Base-by-base conservation (phyloP, 176 grass and related monocot species). In the Triticum turgidum region DNA sequence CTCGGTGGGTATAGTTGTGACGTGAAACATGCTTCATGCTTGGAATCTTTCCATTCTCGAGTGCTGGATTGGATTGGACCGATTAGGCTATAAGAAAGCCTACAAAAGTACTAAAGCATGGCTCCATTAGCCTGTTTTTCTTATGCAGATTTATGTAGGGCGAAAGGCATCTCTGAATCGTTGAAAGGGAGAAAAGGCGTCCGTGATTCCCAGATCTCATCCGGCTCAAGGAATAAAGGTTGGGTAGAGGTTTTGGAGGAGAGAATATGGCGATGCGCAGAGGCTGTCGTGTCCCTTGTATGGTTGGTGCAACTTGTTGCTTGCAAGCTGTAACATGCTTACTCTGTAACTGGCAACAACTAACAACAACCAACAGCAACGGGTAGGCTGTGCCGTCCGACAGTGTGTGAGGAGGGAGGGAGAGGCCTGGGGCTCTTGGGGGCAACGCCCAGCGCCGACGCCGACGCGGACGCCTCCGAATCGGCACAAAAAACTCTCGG, bases 191-290 rank as follows among this genome's bases (percentile, higher is more conserved):
- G 18, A 24, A 54, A 72, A 79, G 14, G 39, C 78, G 59, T 30
- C 52, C 22, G 25, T 33, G 61, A 21, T 77, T 69, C 82, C 27
- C 29, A 52, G 72, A 82, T 90, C 79, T 62, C 51, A 77, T 89
- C 22, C 10, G 27, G 11, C 68, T 76, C 15, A 76, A 86, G 30
- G 61, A 85, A 89, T 89, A 89, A 89, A 81, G 44, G 45, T 76
- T 7, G 5, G 76, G n/a, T 11, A 34, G 67, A 18, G 32, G 8
- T 39, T 59, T 70, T 51, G 74, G 81, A 74, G 18, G 56, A 44
- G 30, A 65, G 82, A 58, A 41, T 65, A 54, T 76, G 78, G 70
- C 61, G 76, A 51, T 37, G 65, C 38, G 73, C 73, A 13, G 3
- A 58, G 45, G 58, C 6, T 80, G 87, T 81, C 44, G 5, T 76